Base-by-base conservation (phyloP, 345 rosid species). In the Salix suchowensis region DNA sequence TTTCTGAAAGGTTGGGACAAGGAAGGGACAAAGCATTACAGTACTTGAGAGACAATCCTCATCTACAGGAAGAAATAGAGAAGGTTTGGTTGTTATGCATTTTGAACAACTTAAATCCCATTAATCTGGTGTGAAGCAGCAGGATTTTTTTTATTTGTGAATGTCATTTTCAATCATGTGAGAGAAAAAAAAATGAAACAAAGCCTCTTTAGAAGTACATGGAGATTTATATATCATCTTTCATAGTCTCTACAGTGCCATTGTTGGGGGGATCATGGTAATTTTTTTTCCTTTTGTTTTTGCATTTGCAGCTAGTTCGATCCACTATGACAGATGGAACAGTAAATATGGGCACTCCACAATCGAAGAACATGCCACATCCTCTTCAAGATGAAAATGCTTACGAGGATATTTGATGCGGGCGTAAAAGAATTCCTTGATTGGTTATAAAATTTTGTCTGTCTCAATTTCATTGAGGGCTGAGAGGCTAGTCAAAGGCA, bases 11-110 rank as follows among this genome's bases (percentile, higher is more conserved):
- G 88, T 85, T 93, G 75, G 97, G 98, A 58, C 98, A 95, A 86
- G 98, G 98, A 79, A 91, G 98, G 80, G 98, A 93, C 34, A 93
- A 73, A 83, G 96, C 98, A 72, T 76, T 95, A 73, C 98, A 95
- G 30, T 89, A 89, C 78, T 85, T 93, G 85, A 86, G 86, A 74
- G 97, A 95, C 75, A 88, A 88, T 76, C 94, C 92, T 71, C 58
- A 76, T 81, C 85, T 88, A 58, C 86, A 75, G 2, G 93, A 84
- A 21, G 94, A 93, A 81, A 88, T 95, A 65, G 97, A 93, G 81
- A 95, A 91, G 97, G 98, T 94, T 52, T 36, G 14, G 19, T 65
- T 80, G 64, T 48, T 30, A 39, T 14, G 23, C 19, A 36, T 71
- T 65, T 64, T 64, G 30, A 13, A 14, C 24, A 7, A 24, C 65